Conservation (phyloP, 257 asterid species). For the Solanum gracilifrons region DNA sequence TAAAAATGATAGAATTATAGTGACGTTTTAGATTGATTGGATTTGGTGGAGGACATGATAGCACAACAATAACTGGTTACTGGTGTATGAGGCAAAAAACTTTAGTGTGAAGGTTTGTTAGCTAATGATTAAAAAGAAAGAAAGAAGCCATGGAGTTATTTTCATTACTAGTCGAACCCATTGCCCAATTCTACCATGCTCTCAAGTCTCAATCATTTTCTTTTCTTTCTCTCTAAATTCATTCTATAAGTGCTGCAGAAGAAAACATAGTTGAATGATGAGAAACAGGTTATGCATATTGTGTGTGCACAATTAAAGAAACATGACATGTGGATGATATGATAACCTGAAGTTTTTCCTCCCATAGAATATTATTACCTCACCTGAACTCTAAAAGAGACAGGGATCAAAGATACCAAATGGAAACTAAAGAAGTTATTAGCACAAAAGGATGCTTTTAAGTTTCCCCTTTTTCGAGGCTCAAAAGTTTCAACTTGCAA, state of each 20-base stretch:
- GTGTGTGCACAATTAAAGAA: neutral
- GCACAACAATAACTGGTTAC: neutral
- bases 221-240: neutral
- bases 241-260: neutral
- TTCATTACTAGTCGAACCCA: neutral
- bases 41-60: neutral
- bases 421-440: neutral
- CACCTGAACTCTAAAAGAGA: neutral
- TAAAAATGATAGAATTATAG: neutral
- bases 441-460: neutral
- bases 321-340: neutral
- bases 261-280: neutral
- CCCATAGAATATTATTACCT: neutral
- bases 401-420: neutral
- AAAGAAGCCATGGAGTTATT: neutral
- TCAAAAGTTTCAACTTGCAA: neutral
- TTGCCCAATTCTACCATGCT: neutral
- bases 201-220: neutral
- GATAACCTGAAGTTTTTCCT: neutral
- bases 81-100: neutral
- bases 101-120: neutral
- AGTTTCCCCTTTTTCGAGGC: neutral
- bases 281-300: neutral
- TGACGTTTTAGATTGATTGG: neutral
- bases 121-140: neutral